Evolutionary conservation across 2,329 filamentous ascomycete species (phyloP).

Genomic region (Macrophomina tecta): DNA sequence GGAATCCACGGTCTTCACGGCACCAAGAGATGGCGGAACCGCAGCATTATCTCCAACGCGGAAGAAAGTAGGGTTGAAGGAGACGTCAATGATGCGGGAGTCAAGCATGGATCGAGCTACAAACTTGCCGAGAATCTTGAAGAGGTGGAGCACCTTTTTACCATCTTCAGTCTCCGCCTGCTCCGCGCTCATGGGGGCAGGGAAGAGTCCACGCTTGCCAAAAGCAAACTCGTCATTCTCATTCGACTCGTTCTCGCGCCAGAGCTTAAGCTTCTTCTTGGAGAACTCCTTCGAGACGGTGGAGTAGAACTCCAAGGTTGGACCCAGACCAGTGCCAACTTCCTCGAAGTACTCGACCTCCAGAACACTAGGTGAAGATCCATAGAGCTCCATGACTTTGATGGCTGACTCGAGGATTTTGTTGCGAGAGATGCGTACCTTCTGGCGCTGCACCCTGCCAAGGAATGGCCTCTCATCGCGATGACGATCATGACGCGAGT

Average conservation of each 20-base stretch:
- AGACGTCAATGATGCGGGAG: constrained; percentile 95
- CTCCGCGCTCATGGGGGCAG: constrained; percentile 83
- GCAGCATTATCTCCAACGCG: constrained; percentile 77
- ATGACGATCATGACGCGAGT: constrained; percentile 78
- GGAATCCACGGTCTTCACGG: constrained; percentile 87
- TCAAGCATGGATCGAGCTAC: constrained; percentile 98
- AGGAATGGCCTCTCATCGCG: constrained; percentile 90
- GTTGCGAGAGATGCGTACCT: constrained; percentile 94
- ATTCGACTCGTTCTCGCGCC: constrained; percentile 85
- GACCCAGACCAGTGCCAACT: constrained; percentile 92
- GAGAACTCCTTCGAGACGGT: constrained; percentile 97
- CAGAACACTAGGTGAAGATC: constrained; percentile 91
- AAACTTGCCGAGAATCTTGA: constrained; percentile 94
- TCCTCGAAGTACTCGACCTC: constrained; percentile 99
- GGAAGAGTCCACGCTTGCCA: constrained; percentile 84
- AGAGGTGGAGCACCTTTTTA: constrained; percentile 86
- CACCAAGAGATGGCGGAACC: constrained; percentile 83
- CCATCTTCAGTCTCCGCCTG: constrained; percentile 77
- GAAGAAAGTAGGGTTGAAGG: constrained; percentile 98
- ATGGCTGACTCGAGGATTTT: constrained; percentile 95
- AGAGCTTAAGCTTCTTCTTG: constrained; percentile 95
- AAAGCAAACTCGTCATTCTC: constrained; percentile 82
- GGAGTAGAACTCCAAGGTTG: constrained; percentile 97
- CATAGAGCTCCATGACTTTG: constrained; percentile 99
- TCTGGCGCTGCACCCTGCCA: constrained; percentile 90